A percentile compares a stretch with the other conserved stretches of the same genome.
Evolutionary conservation across 2,329 filamentous ascomycete genomes (phyloP).

Genomic region (Nigrograna mackinnonii): DNA sequence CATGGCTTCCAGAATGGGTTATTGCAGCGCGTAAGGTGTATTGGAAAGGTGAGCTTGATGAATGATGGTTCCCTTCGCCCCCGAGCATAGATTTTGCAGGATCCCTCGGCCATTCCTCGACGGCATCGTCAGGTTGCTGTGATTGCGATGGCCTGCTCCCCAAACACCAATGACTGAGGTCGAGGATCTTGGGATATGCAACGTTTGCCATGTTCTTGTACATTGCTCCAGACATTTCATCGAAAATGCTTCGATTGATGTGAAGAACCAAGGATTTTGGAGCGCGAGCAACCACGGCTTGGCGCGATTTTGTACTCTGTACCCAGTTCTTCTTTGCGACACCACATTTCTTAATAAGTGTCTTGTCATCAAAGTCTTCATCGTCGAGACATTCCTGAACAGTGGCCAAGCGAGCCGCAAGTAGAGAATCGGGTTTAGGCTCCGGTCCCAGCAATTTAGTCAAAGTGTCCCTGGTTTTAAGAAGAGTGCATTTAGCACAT

Average conservation of each 20-base stretch:
- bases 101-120: constrained; percentile 72
- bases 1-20: constrained; percentile 87
- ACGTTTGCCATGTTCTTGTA: constrained; percentile 84
- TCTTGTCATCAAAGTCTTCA: constrained; percentile 70
- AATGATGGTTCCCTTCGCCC: constrained; percentile 45
- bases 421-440: constrained; percentile 44
- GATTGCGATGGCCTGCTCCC: constrained; percentile 54
- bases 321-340: constrained; percentile 66
- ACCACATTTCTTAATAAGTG: constrained; percentile 49
- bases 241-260: constrained; percentile 89
- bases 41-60: constrained; percentile 44
- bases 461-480: constrained; percentile 54
- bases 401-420: constrained; percentile 61
- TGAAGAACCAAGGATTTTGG: constrained; percentile 83
- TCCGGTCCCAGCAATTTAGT: constrained; percentile 16
- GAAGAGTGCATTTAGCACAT: constrained; percentile 86
- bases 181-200: constrained; percentile 72
- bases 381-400: constrained; percentile 75
- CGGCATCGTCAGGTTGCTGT: constrained; percentile 30
- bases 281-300: constrained; percentile 81
- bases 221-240: constrained; percentile 77
- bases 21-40: constrained; percentile 85
- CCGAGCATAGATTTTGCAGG: constrained; percentile 76
- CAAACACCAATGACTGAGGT: constrained; percentile 84
- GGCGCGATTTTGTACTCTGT: constrained; percentile 82